Evolutionary conservation across 2,329 filamentous ascomycete genomes (phyloP).

Genomic region (Calonectria crousiana): DNA sequence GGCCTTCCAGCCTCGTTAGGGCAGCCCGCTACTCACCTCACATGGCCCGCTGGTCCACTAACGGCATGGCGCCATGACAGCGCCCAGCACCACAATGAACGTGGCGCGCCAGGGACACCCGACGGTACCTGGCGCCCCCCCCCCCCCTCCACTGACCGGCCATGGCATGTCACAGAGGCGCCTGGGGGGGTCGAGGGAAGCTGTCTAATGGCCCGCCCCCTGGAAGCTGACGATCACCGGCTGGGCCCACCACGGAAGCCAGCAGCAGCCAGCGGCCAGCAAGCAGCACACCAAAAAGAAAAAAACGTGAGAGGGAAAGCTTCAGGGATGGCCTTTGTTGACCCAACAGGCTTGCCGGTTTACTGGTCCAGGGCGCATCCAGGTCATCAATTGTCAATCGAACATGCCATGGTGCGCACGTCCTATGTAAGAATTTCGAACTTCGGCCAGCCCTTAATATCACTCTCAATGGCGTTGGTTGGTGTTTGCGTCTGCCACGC

Average conservation of each 20-base stretch:
- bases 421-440: slow-evolving; percentile 16
- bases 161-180: not conserved
- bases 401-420: not conserved
- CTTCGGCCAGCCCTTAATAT: slow-evolving; percentile 21
- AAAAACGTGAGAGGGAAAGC: not conserved
- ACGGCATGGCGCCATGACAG: slow-evolving; percentile 38
- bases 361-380: not conserved
- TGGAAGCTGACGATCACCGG: slow-evolving; percentile 9
- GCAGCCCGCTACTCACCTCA: slow-evolving; percentile 14
- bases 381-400: slow-evolving; percentile 17
- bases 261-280: not conserved
- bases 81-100: slow-evolving; percentile 31
- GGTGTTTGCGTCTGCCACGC: slow-evolving; percentile 27
- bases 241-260: slow-evolving; percentile 1
- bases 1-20: slow-evolving; percentile 15
- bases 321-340: slow-evolving; percentile 4
- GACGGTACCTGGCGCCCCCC: slow-evolving; percentile 10
- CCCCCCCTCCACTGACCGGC: slow-evolving; percentile 14
- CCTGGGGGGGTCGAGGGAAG: not conserved
- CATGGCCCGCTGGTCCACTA: slow-evolving; percentile 31
- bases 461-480: slow-evolving; percentile 18
- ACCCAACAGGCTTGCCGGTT: not conserved
- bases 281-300: not conserved
- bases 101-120: slow-evolving; percentile 39
- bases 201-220: slow-evolving; percentile 13